Evolutionary conservation across 305 asterid species (phyloP).

Genomic region (Euphrasia arctica): DNA sequence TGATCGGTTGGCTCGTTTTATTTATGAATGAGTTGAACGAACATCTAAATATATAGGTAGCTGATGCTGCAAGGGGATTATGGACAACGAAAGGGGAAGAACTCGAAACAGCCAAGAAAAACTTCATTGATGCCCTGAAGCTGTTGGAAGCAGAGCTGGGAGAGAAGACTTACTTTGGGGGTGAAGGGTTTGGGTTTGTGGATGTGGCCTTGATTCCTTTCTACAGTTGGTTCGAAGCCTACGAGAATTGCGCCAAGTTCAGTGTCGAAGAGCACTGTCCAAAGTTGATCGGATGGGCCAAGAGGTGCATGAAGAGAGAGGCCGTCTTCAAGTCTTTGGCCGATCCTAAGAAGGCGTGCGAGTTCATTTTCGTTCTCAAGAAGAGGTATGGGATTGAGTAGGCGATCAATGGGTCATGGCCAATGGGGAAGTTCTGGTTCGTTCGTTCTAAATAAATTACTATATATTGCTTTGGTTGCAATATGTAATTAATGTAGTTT

Average conservation of each 20-base stretch:
- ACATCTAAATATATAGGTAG: background rate
- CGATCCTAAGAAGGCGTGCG: slow-evolving; percentile 3
- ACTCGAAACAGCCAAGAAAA: slow-evolving; percentile 9
- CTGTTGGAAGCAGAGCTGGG: slow-evolving; percentile 10
- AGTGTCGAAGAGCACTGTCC: slow-evolving; percentile 13
- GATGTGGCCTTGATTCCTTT: slow-evolving; percentile 4
- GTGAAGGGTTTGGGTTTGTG: background rate
- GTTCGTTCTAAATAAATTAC: no score
- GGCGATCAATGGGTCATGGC: no score
- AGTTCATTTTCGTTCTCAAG: background rate
- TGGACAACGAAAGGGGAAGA: background rate
- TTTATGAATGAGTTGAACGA: background rate
- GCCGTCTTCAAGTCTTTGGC: slow-evolving; percentile 9
- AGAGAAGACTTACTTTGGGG: slow-evolving; percentile 6
- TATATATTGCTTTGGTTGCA: no score
- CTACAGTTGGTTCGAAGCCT: slow-evolving; percentile 1
- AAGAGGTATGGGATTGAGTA: background rate
- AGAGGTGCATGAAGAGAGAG: slow-evolving; percentile 8
- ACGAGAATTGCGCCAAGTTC: background rate
- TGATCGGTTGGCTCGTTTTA: background rate
- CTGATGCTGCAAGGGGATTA: background rate
- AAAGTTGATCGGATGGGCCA: slow-evolving; percentile 3
- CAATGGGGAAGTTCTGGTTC: no score
- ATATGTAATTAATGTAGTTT: no score
- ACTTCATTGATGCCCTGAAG: background rate